These are phyloP conservation scores for Arthrobotrys iridis DNA, from an alignment of 2,329 filamentous ascomycete genomes.

Conservation along the genomic window DNA sequence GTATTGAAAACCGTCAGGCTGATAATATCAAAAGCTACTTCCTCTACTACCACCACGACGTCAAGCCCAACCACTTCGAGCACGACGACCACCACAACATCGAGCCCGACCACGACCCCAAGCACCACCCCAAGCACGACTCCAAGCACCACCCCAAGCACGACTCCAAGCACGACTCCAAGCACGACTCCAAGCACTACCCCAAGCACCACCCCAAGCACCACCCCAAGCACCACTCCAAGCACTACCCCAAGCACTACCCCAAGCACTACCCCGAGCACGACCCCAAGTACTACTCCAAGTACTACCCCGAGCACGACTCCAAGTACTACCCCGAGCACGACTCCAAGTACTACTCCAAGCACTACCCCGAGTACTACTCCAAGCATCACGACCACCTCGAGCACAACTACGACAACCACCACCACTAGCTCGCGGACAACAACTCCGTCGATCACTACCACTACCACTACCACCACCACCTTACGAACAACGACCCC, in stretches of 20 bases:
- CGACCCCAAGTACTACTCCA: too few relatives aligned
- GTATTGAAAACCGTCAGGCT: too few relatives aligned
- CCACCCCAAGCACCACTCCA: too few relatives aligned
- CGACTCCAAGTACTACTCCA: too few relatives aligned
- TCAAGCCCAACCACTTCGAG: slow-evolving; percentile 51
- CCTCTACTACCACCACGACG: slow-evolving; percentile 4
- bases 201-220: too few relatives aligned
- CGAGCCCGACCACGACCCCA: slow-evolving; percentile 27
- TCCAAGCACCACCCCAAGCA: too few relatives aligned
- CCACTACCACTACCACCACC: slow-evolving; percentile 1
- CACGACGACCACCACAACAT: slow-evolving; percentile 6
- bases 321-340: too few relatives aligned
- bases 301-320: too few relatives aligned
- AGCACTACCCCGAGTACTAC: too few relatives aligned
- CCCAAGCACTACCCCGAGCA: too few relatives aligned
- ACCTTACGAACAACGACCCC: slow-evolving; percentile 1
- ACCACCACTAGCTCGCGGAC: slow-evolving; percentile 7
- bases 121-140: slow-evolving; percentile 27
- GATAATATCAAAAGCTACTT: not conserved
- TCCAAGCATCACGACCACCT: slow-evolving; percentile 5
- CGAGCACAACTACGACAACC: slow-evolving; percentile 10
- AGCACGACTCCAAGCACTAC: too few relatives aligned
- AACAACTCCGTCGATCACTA: not conserved
- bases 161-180: slow-evolving; percentile 13
- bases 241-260: too few relatives aligned